Conservation (phyloP, 768 basidiomycete genomes). For the Auricularia cornea region DNA sequence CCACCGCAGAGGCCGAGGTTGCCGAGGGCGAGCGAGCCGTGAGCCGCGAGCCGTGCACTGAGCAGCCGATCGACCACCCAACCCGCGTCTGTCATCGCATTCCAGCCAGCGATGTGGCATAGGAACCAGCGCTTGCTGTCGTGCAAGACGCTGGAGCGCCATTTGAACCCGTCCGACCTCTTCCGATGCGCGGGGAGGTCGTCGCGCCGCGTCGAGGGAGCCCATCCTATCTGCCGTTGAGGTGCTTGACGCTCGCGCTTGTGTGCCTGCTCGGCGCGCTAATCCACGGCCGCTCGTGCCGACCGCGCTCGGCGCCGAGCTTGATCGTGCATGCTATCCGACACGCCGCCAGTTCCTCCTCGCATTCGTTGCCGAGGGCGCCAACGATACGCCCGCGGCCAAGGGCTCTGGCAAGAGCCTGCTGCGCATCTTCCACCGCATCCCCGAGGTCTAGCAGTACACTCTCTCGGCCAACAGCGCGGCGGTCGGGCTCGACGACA, state of each 20-base stretch:
- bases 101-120: too few species aligned
- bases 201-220: too few species aligned
- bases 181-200: too few species aligned
- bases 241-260: conserved; percentile 83
- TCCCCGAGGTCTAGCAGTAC: conserved; percentile 77
- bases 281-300: conserved; percentile 70
- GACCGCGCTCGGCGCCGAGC: conserved; percentile 47
- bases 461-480: conserved; percentile 63
- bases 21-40: too few species aligned
- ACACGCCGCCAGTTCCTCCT: conserved; percentile 65
- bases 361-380: conserved; percentile 72
- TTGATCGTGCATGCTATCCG: conserved; percentile 71
- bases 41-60: too few species aligned
- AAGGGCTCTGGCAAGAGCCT: conserved; percentile 47
- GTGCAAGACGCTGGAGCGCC: too few species aligned
- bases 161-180: too few species aligned
- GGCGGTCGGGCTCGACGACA: conserved; percentile 49
- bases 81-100: too few species aligned
- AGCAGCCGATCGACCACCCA: too few species aligned
- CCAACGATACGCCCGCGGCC: conserved; percentile 1
- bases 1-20: too few species aligned
- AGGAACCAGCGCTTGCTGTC: too few species aligned
- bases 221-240: too few species aligned
- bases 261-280: conserved; percentile 73
- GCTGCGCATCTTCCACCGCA: conserved; percentile 67